Conservation (phyloP, 129 eudicot genomes). For the Lactuca saligna region DNA sequence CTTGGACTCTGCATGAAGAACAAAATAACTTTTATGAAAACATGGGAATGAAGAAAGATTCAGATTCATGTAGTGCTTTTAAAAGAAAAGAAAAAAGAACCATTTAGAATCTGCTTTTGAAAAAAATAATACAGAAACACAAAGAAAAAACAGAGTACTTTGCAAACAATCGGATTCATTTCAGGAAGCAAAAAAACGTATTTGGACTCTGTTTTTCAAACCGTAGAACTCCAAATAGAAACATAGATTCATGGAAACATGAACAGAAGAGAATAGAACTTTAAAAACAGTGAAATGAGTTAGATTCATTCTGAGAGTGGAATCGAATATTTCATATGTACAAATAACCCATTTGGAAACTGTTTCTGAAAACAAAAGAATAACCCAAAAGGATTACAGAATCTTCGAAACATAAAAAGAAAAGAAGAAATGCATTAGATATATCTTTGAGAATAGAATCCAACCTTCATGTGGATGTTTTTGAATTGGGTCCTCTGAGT, state of each 20-base stretch:
- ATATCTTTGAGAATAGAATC: slow-evolving; percentile 26
- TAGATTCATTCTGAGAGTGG: not conserved
- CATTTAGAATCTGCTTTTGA: not conserved
- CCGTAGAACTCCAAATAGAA: not conserved
- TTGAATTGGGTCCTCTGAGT: slow-evolving; percentile 17
- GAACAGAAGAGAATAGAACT: slow-evolving; percentile 11
- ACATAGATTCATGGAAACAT: slow-evolving; percentile 4
- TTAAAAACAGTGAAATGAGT: not conserved
- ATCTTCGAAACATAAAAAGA: slow-evolving; percentile 4
- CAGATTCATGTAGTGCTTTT: slow-evolving; percentile 1
- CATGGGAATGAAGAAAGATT: not conserved
- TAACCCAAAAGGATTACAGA: not conserved
- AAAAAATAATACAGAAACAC: too few species aligned
- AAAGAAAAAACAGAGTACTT: too few species aligned
- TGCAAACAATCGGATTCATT: not conserved
- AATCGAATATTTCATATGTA: not conserved
- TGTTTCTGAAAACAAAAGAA: not conserved
- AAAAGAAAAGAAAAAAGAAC: not conserved
- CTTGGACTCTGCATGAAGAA: not conserved
- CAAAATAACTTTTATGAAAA: not conserved
- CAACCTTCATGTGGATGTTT: slow-evolving; percentile 33
- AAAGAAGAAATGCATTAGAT: slow-evolving; percentile 2
- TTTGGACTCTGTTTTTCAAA: not conserved
- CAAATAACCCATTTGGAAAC: not conserved
- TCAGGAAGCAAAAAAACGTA: slow-evolving; percentile 3